Base-by-base conservation (phyloP, 805 yeast species). In the Kluyveromyces siamensis region DNA sequence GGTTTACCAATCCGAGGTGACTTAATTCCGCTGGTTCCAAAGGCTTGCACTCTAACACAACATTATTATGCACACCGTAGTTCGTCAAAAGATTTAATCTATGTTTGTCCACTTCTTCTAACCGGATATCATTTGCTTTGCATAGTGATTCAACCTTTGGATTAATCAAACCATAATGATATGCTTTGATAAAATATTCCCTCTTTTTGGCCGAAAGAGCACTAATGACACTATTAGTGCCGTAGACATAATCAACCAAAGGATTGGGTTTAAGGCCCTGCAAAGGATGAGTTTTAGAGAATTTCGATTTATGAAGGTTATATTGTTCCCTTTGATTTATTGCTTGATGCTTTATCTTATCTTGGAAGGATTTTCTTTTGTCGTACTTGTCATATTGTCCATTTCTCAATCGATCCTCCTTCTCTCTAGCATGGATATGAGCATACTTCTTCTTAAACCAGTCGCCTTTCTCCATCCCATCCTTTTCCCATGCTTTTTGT, bases 51-150 rank as follows among this genome's bases (percentile, higher is more conserved):
- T 84, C 87, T 45, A 87, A 60, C 1, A 85, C 91, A 27, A 80
- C 73, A 16, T 91, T 91, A 63, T 89, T 88, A 67, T 88, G 96
- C 11, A 85, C 87, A 7, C 81, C 90, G 55, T 81, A 77, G 27
- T 76, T 71, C 21, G 88, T 74, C 56, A 86, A 61, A 7, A 70
- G 61, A 56, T 85, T 83, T 55, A 88, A 65, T 30, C 77, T 81
- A 53, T 77, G 78, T 53, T 65, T 63, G 38, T 59, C 60, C 11
- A 55, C 53, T 38, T 44, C 52, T 35, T 54, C 59, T 19, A 47
- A 54, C 58, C 50, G 49, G 40, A 58, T 51, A 47, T 56, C 55
- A 47, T 46, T 50, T 27, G 71, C 67, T 39, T 71, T 64, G 2
- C 85, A 84, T 37, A 79, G 59, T 17, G 58, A 56, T 17, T 74